phyloP scores from a whole-genome alignment of 176 grass and related monocot genomes.

The Cenchrus fungigraminus region DNA sequence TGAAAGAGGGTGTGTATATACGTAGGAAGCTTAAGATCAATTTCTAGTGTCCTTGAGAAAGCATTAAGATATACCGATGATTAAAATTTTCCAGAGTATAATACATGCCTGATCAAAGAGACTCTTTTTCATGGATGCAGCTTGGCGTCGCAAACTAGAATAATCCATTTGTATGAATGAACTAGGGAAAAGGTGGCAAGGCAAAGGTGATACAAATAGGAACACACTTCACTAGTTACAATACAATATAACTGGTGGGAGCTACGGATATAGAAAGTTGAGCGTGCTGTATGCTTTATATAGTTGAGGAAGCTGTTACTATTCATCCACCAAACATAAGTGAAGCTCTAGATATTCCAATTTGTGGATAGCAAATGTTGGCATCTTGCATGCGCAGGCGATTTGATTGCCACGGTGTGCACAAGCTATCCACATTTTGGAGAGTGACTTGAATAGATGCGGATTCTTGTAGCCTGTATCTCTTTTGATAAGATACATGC shows the following conservation, averaged over 20 bases:
- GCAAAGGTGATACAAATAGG: slow-evolving; percentile 27
- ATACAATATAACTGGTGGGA: slow-evolving; percentile 36
- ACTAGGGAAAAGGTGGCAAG: slow-evolving; percentile 36
- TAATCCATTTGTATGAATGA: slow-evolving; percentile 71
- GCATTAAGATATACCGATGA: slow-evolving; percentile 29
- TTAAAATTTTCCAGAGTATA: slow-evolving; percentile 33
- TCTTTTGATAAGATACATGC: slow-evolving; percentile 41
- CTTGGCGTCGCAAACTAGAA: slow-evolving; percentile 73
- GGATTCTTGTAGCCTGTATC: slow-evolving; percentile 52
- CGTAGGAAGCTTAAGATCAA: slow-evolving; percentile 1
- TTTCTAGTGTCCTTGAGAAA: slow-evolving; percentile 13
- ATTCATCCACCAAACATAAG: slow-evolving; percentile 49
- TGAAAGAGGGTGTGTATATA: slow-evolving; percentile 26
- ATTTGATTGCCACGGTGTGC: slow-evolving; percentile 71
- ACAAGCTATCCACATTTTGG: slow-evolving; percentile 68
- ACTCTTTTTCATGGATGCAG: slow-evolving; percentile 81
- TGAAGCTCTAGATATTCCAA: slow-evolving; percentile 63
- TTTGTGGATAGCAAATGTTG: slow-evolving; percentile 51
- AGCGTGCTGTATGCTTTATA: slow-evolving; percentile 63
- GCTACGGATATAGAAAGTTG: slow-evolving; percentile 33
- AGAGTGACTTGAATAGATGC: slow-evolving; percentile 57
- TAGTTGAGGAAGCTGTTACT: slow-evolving; percentile 56
- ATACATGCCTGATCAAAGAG: slow-evolving; percentile 92
- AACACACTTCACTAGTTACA: slow-evolving; percentile 43
- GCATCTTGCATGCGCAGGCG: slow-evolving; percentile 55